Percentiles rank a stretch among this genome's conserved stretches.
phyloP scores from a whole-genome alignment of 805 yeast species.

The Metschnikowia corniflorae region DNA sequence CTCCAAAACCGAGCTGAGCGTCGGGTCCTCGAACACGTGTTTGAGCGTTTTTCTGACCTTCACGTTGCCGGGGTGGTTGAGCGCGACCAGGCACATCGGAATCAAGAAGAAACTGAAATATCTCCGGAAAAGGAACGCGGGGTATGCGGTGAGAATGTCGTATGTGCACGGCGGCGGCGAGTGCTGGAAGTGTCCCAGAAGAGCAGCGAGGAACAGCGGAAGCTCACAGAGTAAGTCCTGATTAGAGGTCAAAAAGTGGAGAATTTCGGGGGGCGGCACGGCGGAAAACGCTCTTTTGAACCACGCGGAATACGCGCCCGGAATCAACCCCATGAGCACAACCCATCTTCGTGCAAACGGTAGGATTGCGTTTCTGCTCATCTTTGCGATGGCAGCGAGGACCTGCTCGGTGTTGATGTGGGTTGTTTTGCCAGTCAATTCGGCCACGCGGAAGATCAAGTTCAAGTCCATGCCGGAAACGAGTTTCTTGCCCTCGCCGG shows the following conservation, averaged over 20 bases:
- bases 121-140: constrained; percentile 10
- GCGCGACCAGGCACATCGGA: constrained; percentile 2
- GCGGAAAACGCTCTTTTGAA: constrained; percentile 4
- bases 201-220: constrained; percentile 5
- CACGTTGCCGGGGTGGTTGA: constrained; percentile 1
- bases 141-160: constrained; percentile 7
- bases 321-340: constrained; percentile 39
- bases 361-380: constrained; percentile 1
- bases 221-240: constrained; percentile 12
- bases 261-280: neutral
- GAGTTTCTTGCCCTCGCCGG: constrained; percentile 1
- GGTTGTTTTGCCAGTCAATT: constrained; percentile 35
- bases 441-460: constrained; percentile 49
- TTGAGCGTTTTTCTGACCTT: constrained; percentile 24
- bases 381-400: constrained; percentile 14
- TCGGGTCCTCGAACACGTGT: constrained; percentile 47
- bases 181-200: constrained; percentile 4
- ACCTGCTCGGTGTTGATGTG: constrained; percentile 16
- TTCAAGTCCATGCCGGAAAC: constrained; percentile 15
- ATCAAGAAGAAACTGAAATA: constrained; percentile 8
- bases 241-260: constrained; percentile 4
- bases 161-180: constrained; percentile 1
- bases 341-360: constrained; percentile 47
- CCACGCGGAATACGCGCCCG: constrained; percentile 18
- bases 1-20: constrained; percentile 53